phyloP scores from a whole-genome alignment of 2,329 filamentous ascomycete genomes.

The Aspergillus melleus region DNA sequence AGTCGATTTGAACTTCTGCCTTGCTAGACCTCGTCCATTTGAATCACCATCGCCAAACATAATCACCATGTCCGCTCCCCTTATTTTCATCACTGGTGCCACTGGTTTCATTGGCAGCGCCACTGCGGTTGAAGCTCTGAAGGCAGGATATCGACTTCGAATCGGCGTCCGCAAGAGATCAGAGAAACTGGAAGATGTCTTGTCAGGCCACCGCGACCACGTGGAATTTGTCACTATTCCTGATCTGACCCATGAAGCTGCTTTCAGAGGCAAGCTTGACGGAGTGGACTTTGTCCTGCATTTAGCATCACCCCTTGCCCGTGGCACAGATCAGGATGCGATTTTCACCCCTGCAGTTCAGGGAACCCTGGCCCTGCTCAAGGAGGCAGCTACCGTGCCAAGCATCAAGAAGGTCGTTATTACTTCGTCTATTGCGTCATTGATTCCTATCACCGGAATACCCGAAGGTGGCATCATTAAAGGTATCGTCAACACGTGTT shows the following conservation, averaged over 20 bases:
- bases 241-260: conserved; percentile 18
- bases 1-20: too few relatives aligned
- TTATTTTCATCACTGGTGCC: conserved; percentile 29
- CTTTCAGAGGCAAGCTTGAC: conserved; percentile 18
- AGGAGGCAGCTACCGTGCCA: conserved; percentile 16
- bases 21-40: too few relatives aligned
- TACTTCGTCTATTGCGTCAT: conserved; percentile 20
- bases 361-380: conserved; percentile 19
- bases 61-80: neutral
- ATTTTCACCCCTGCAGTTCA: conserved; percentile 26
- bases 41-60: neutral
- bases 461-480: conserved; percentile 19
- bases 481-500: too few relatives aligned
- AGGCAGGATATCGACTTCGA: conserved; percentile 22
- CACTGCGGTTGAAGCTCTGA: conserved; percentile 20
- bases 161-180: conserved; percentile 15
- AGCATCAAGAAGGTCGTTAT: conserved; percentile 27
- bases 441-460: conserved; percentile 19
- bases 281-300: conserved; percentile 27
- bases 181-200: too few relatives aligned
- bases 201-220: conserved; percentile 11
- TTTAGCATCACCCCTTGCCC: conserved; percentile 25
- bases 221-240: conserved; percentile 22
- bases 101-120: conserved; percentile 28
- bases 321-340: conserved; percentile 15